These are phyloP conservation scores for Ogataea trehalophila DNA, from an alignment of 805 yeast species.

Conservation along the genomic window DNA sequence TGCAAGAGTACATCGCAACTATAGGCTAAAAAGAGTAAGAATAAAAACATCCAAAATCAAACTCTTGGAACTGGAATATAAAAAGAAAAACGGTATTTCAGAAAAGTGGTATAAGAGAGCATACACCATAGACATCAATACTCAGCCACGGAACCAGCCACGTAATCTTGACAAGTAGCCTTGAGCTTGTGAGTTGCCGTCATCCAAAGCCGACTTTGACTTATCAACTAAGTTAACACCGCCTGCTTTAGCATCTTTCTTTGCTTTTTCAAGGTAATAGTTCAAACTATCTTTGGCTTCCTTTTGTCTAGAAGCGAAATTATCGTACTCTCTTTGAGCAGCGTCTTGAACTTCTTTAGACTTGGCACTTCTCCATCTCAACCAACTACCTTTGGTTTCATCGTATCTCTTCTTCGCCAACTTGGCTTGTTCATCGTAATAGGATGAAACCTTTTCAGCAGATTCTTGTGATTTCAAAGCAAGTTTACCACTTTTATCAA, in stretches of 20 bases:
- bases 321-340: constrained; percentile 23
- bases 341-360: constrained; percentile 25
- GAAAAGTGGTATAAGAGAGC: background rate
- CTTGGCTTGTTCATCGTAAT: constrained; percentile 20
- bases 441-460: constrained; percentile 18
- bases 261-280: constrained; percentile 9
- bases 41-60: too few relatives aligned
- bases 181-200: constrained; percentile 19
- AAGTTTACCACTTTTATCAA: constrained; percentile 18
- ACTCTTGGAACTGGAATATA: too few relatives aligned
- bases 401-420: constrained; percentile 25
- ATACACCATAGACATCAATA: background rate
- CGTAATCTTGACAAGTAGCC: constrained; percentile 15
- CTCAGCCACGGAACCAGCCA: constrained; percentile 18
- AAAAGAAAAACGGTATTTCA: too few relatives aligned
- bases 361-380: constrained; percentile 27
- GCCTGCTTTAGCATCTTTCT: constrained; percentile 5
- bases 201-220: constrained; percentile 13
- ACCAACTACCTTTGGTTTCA: constrained; percentile 25
- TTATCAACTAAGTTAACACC: constrained; percentile 10
- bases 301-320: constrained; percentile 14
- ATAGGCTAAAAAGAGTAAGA: too few relatives aligned
- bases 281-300: constrained; percentile 21
- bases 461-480: constrained; percentile 18
- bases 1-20: too few relatives aligned